A percentile compares a stretch with the other conserved stretches of the same genome.
Evolutionary conservation across 805 yeast species (phyloP).

Genomic region (Candida succiphila): DNA sequence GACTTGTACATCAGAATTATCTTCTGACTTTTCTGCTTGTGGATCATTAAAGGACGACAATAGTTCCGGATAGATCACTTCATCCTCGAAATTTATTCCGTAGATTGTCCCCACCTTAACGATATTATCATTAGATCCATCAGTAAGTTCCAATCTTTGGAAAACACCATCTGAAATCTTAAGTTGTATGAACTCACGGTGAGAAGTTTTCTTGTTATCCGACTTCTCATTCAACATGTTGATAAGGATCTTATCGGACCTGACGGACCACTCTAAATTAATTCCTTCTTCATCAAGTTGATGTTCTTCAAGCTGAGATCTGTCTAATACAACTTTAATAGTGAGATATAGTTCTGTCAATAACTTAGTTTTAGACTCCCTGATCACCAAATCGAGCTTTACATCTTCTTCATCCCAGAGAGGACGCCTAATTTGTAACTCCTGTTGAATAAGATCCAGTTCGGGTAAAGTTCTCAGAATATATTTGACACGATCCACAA

Average conservation of each 20-base stretch:
- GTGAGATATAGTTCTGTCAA: conserved; percentile 32
- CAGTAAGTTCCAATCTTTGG: conserved; percentile 49
- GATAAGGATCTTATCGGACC: conserved; percentile 61
- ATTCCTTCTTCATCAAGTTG: conserved; percentile 15
- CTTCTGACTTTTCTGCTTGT: conserved; percentile 7
- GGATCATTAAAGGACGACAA: conserved; percentile 38
- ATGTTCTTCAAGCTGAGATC: conserved; percentile 10
- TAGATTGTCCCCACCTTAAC: conserved; percentile 53
- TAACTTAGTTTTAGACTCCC: conserved; percentile 24
- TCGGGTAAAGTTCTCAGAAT: conserved; percentile 3
- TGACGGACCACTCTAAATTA: conserved; percentile 45
- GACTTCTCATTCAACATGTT: conserved; percentile 56
- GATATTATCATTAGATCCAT: conserved; percentile 57
- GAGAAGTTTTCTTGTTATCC: conserved; percentile 7
- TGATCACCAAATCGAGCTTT: conserved; percentile 29
- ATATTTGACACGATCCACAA: conserved; percentile 4
- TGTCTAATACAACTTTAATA: conserved; percentile 26
- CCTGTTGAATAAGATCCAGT: conserved; percentile 5
- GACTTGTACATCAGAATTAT: conserved; percentile 9
- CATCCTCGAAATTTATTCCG: conserved; percentile 52
- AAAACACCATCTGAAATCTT: conserved; percentile 54
- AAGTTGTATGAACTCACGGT: conserved; percentile 69
- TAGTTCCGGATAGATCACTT: conserved; percentile 60
- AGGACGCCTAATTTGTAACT: conserved; percentile 35
- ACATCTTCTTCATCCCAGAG: conserved; percentile 38